Conservation (phyloP, 768 basidiomycete genomes). For the Lentinula boryana region DNA sequence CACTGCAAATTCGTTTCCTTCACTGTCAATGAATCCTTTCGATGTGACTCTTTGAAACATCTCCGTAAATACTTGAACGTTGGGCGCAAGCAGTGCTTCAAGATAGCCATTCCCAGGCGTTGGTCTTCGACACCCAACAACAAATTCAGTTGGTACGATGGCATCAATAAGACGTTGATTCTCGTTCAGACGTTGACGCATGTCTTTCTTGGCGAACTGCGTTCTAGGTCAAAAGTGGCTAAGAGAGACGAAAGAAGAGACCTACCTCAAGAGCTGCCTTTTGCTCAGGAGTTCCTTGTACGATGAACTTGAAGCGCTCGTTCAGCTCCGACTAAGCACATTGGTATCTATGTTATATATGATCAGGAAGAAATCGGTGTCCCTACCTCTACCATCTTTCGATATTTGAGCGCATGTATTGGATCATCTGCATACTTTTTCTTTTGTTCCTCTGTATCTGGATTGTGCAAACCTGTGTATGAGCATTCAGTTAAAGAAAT, state of each 20-base stretch:
- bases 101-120: constrained; percentile 49
- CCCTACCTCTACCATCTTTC: constrained; percentile 18
- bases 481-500: too few species aligned
- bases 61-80: constrained; percentile 35
- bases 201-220: constrained; percentile 19
- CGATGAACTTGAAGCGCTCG: constrained; percentile 22
- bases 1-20: constrained; percentile 35
- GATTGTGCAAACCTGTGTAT: background rate
- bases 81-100: constrained; percentile 40
- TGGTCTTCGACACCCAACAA: constrained; percentile 40
- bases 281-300: constrained; percentile 33
- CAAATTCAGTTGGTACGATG: constrained; percentile 33
- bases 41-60: constrained; percentile 36
- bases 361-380: background rate
- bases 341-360: too few species aligned
- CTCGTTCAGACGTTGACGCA: constrained; percentile 14
- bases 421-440: constrained; percentile 30
- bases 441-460: constrained; percentile 14
- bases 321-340: constrained; percentile 21
- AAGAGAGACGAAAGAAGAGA: background rate
- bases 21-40: constrained; percentile 36
- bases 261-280: constrained; percentile 35
- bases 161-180: constrained; percentile 14
- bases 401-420: constrained; percentile 28
- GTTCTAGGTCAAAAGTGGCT: background rate